phyloP scores from a whole-genome alignment of 2,329 filamentous ascomycete species.

The Calonectria pteridis region DNA sequence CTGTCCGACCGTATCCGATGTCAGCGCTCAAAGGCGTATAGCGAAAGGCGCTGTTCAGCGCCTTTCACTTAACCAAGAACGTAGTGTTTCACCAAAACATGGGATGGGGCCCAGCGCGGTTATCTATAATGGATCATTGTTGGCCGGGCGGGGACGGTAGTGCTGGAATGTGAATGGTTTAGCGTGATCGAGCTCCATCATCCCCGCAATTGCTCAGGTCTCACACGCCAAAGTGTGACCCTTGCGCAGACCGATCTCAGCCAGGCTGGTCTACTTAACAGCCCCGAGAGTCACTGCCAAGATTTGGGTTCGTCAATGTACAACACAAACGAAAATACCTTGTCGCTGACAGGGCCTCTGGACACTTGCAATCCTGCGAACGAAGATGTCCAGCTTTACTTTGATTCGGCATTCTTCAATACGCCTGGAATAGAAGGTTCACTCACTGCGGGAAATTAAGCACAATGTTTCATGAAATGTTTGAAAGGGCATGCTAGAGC shows the following conservation, averaged over 20 bases:
- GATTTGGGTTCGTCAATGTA: background rate
- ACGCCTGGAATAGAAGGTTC: background rate
- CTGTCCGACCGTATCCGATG: background rate
- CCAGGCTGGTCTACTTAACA: background rate
- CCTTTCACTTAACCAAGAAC: slow-evolving; percentile 5
- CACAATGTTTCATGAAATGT: background rate
- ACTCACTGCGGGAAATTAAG: background rate
- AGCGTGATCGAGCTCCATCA: background rate
- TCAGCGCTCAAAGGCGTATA: background rate
- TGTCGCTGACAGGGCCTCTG: background rate
- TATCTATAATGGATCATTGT: background rate
- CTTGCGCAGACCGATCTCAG: background rate
- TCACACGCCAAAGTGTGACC: background rate
- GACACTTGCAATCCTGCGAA: background rate
- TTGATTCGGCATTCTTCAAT: background rate
- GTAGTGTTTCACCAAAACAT: background rate
- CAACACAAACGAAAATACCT: background rate
- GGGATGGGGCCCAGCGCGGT: background rate
- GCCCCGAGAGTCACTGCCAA: background rate
- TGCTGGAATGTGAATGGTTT: background rate
- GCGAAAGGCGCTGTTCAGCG: slow-evolving; percentile 3
- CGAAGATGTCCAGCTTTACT: slow-evolving; percentile 17
- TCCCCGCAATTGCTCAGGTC: background rate
- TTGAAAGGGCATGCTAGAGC: background rate
- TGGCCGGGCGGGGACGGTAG: background rate